A percentile compares a stretch with the other conserved stretches of the same genome.
Conservation (phyloP, 768 basidiomycete species). For the Pleurotus sapidus region DNA sequence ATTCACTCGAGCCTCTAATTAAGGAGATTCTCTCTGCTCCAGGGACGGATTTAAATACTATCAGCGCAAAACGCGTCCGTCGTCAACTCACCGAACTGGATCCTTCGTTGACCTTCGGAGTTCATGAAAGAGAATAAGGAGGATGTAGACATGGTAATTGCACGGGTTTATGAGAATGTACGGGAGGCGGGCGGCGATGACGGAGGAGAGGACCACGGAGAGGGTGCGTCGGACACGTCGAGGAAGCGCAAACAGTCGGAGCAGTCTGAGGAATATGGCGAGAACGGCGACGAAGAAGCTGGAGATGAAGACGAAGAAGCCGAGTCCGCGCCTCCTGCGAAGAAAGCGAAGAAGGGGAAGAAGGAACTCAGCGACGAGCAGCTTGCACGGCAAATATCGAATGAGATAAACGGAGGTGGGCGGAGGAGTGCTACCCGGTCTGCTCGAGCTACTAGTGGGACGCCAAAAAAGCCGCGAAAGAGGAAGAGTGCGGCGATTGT, state of each 20-base stretch:
- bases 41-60: constrained; percentile 71
- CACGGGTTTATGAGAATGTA: constrained; percentile 60
- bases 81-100: constrained; percentile 60
- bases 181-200: constrained; percentile 33
- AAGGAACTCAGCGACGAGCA: constrained; percentile 62
- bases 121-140: constrained; percentile 64
- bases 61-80: constrained; percentile 88
- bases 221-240: constrained; percentile 21
- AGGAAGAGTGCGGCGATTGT: constrained; percentile 57
- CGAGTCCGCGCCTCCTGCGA: constrained; percentile 30
- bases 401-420: constrained; percentile 65
- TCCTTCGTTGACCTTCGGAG: constrained; percentile 54
- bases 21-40: constrained; percentile 72
- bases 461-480: constrained; percentile 40
- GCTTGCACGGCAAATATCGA: constrained; percentile 67
- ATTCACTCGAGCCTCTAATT: constrained; percentile 58
- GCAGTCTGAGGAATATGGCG: too few species aligned
- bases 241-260: constrained; percentile 37
- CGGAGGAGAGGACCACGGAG: constrained; percentile 26
- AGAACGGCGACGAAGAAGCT: constrained; percentile 25
- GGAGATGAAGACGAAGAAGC: constrained; percentile 30
- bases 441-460: constrained; percentile 30
- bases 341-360: constrained; percentile 50
- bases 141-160: constrained; percentile 69
- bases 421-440: constrained; percentile 40